These are phyloP conservation scores for Cryptosporidium felis DNA, from an alignment of 169 alveolate genomes.

Conservation along the genomic window DNA sequence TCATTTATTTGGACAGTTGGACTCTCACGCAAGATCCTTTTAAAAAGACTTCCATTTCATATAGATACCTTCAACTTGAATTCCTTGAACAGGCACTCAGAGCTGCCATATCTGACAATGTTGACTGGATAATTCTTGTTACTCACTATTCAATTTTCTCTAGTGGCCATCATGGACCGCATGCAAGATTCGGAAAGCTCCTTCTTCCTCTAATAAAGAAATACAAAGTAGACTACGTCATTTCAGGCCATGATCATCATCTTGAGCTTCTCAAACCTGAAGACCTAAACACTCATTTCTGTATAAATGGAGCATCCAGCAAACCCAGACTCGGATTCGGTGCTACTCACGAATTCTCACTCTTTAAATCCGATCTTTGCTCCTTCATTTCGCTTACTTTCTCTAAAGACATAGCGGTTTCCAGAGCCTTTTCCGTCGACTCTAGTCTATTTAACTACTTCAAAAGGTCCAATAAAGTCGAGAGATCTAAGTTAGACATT, in stretches of 20 bases:
- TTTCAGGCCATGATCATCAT: constrained; percentile 66
- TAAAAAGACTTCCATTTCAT: constrained; percentile 36
- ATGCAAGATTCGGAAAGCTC: background rate
- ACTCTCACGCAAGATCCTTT: constrained; percentile 52
- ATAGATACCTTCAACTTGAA: constrained; percentile 24
- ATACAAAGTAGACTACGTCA: constrained; percentile 36
- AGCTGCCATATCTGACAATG: constrained; percentile 11
- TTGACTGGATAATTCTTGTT: constrained; percentile 56
- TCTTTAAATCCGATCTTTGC: constrained; percentile 38
- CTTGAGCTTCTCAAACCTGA: constrained; percentile 15
- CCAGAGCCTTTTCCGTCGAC: background rate
- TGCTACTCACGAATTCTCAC: background rate
- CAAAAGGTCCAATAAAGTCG: constrained; percentile 28
- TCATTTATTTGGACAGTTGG: constrained; percentile 51
- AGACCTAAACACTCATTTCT: constrained; percentile 25
- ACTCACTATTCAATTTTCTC: constrained; percentile 64
- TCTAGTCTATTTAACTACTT: background rate
- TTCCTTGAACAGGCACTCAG: constrained; percentile 33
- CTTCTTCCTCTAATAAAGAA: constrained; percentile 57
- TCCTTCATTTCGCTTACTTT: constrained; percentile 36
- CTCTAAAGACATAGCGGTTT: constrained; percentile 39
- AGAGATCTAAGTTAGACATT: background rate
- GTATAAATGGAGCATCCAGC: constrained; percentile 36
- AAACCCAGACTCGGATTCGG: constrained; percentile 49
- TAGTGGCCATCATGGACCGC: constrained; percentile 65